Evolutionary conservation across 2,329 filamentous ascomycete genomes (phyloP).

Genomic region (Periconia digitata): DNA sequence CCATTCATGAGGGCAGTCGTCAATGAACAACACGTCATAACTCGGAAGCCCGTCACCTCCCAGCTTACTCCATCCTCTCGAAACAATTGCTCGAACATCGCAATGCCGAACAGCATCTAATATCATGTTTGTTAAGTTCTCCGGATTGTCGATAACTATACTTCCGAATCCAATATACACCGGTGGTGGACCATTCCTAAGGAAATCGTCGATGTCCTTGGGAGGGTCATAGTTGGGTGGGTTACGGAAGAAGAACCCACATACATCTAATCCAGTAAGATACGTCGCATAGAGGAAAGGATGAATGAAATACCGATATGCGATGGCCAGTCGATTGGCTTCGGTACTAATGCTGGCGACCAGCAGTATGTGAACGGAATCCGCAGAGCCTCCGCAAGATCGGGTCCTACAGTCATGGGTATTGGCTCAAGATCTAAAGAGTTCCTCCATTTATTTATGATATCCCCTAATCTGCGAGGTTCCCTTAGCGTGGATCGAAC

Average conservation of each 20-base stretch:
- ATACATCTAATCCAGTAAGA: constrained; percentile 26
- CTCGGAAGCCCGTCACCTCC: constrained; percentile 19
- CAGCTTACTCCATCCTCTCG: constrained; percentile 55
- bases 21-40: constrained; percentile 54
- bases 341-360: constrained; percentile 42
- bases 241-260: constrained; percentile 52
- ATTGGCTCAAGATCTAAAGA: constrained; percentile 46
- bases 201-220: constrained; percentile 45
- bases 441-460: constrained; percentile 50
- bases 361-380: constrained; percentile 51
- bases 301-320: constrained; percentile 34
- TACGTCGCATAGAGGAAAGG: too few species aligned
- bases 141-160: constrained; percentile 57
- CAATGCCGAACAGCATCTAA: constrained; percentile 47
- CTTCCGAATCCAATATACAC: constrained; percentile 61
- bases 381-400: constrained; percentile 38
- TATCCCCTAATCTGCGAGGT: constrained; percentile 38
- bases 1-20: constrained; percentile 85
- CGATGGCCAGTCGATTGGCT: constrained; percentile 18
- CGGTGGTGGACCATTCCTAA: constrained; percentile 52
- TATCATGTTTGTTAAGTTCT: constrained; percentile 47
- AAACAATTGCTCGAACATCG: constrained; percentile 53
- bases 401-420: constrained; percentile 40
- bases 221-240: constrained; percentile 44
- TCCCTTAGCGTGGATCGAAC: not conserved